Evolutionary conservation across 176 grass and related monocot species (phyloP), one percentile per base, ranked within the genome.

Genomic region (Puccinellia tenuiflora): DNA sequence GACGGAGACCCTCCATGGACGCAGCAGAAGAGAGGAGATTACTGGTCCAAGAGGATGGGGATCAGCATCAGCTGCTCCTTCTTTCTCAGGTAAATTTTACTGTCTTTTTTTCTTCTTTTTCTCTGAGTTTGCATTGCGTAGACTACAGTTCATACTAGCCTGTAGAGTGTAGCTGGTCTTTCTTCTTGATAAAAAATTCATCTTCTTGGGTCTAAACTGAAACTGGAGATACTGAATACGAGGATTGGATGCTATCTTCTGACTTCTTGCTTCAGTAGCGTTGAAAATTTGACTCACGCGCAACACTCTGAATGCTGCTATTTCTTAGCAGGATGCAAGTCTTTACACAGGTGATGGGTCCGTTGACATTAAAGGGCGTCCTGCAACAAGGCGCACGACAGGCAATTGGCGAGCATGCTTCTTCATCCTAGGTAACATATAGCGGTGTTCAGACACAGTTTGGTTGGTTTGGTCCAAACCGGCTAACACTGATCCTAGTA

Each of bases 401-500:
- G 92, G 92, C 52, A 83, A 91, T 85, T 91, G 89, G 92, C 81
- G 79, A 83, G 87, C 92, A 34, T 92, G 87, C 40, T 67, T 69
- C 47, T 92, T 87, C 81, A 94, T 94, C 68, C 77, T 91, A 84
- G 92, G 92, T 87, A 73, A 73, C 42, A 73, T 48, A 28, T 47
- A 28, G 42, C 11, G 40, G 14, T 45, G 40, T 28, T 71, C 22
- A 4, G 26, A 71, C 68, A 71, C 2, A 21, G 38, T 45, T 70
- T 15, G 10, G 67, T 5, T 5, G 0, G 39, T 71, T 71, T 45
- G 68, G 9, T 71, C 22, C 69, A 73, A 5, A 0, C 42, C 42
- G 0, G 13, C 0, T 72, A 28, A 42, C 24, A 73, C 69, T 47
- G 22, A 24, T 11, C 5, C 24, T 43, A 26, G 38, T 26, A 24